Evolutionary conservation across 352 stramenopile species (phyloP).

Genomic region (Phytophthora sojae): DNA sequence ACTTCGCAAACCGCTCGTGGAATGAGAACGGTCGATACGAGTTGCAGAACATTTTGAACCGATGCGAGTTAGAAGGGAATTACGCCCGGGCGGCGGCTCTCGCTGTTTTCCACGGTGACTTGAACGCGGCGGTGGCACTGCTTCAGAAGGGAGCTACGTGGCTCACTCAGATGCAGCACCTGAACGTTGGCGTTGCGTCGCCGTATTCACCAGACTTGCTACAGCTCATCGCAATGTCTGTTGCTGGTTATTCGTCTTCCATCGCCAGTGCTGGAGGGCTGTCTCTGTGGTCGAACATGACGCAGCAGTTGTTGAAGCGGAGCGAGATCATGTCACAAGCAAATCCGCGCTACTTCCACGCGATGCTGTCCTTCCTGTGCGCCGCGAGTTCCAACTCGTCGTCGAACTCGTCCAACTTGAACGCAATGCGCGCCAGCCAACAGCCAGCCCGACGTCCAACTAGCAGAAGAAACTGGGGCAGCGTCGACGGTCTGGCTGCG

Average conservation of each 20-base stretch:
- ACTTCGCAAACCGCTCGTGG: conserved; percentile 57
- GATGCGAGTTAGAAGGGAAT: conserved; percentile 70
- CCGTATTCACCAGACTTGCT: conserved; percentile 77
- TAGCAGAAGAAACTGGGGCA: conserved; percentile 65
- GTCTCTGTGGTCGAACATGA: conserved; percentile 83
- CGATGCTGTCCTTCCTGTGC: conserved; percentile 81
- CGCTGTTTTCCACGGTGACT: conserved; percentile 86
- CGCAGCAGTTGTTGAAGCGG: conserved; percentile 77
- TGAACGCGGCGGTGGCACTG: conserved; percentile 68
- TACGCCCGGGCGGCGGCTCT: conserved; percentile 76
- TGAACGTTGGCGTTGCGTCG: conserved; percentile 41
- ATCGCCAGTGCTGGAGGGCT: conserved; percentile 47
- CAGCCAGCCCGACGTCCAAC: conserved; percentile 43
- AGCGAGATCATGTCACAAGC: conserved; percentile 71
- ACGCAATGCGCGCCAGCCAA: conserved; percentile 31
- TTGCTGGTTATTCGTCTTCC: conserved; percentile 80
- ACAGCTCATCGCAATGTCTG: conserved; percentile 90
- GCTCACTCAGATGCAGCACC: conserved; percentile 64
- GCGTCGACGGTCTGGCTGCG: conserved; percentile 60
- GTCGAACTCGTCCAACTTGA: conserved; percentile 35
- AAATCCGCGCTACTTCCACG: conserved; percentile 83
- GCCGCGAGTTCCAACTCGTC: conserved; percentile 47
- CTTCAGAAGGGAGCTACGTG: conserved; percentile 77
- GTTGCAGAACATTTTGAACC: conserved; percentile 63
- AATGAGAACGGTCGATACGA: conserved; percentile 64